phyloP scores from a whole-genome alignment of 768 basidiomycete genomes.

The Rhodotorula sphaerocarpa region DNA sequence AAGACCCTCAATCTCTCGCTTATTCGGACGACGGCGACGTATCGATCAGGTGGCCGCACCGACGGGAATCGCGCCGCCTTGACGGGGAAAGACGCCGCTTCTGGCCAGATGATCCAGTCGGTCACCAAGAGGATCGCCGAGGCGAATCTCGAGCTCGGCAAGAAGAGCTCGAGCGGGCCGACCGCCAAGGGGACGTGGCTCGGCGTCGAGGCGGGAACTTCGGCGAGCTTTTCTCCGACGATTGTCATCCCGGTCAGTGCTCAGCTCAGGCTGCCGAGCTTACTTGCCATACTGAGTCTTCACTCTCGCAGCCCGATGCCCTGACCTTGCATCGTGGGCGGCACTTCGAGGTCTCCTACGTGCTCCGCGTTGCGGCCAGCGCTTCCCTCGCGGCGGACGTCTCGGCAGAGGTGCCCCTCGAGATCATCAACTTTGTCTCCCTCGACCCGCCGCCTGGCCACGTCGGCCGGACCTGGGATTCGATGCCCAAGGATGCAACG shows the following conservation, averaged over 20 bases:
- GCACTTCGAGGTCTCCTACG: conserved; percentile 69
- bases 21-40: conserved; percentile 58
- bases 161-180: conserved; percentile 58
- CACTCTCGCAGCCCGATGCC: conserved; percentile 53
- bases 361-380: conserved; percentile 57
- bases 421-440: conserved; percentile 73
- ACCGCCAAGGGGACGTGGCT: conserved; percentile 86
- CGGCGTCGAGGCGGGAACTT: conserved; percentile 61
- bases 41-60: conserved; percentile 48
- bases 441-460: conserved; percentile 64
- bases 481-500: no score
- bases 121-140: conserved; percentile 59
- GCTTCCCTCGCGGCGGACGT: conserved; percentile 59
- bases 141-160: conserved; percentile 58
- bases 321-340: conserved; percentile 60
- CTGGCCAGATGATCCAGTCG: conserved; percentile 50
- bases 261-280: neutral
- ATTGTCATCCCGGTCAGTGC: conserved; percentile 64
- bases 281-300: neutral
- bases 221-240: conserved; percentile 58
- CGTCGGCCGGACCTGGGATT: no score
- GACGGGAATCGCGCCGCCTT: no score
- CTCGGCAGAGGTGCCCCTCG: conserved; percentile 62
- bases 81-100: no score
- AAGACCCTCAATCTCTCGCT: conserved; percentile 60